phyloP scores from a whole-genome alignment of 2,329 filamentous ascomycete species.

The Byssothecium circinans region DNA sequence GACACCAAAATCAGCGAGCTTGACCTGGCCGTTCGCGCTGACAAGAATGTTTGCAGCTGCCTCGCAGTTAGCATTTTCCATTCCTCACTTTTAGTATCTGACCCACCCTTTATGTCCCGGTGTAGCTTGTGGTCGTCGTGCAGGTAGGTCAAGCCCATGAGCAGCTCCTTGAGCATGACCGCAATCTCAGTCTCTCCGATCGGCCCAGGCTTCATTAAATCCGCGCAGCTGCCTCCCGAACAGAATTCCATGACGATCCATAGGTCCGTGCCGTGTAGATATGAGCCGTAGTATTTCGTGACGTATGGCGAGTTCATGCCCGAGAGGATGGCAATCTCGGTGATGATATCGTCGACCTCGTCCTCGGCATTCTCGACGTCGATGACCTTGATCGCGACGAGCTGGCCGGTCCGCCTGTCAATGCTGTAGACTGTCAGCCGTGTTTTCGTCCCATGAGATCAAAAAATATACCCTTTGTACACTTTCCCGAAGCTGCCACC shows the following conservation, averaged over 20 bases:
- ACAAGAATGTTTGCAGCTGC: constrained; percentile 90
- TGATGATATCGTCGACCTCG: constrained; percentile 98
- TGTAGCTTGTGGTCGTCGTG: constrained; percentile 96
- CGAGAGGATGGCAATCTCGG: constrained; percentile 96
- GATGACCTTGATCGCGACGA: constrained; percentile 97
- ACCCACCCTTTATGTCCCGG: constrained; percentile 86
- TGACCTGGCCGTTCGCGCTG: constrained; percentile 89
- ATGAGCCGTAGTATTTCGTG: constrained; percentile 97
- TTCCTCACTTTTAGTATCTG: no score
- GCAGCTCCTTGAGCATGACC: constrained; percentile 87
- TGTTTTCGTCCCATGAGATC: neutral
- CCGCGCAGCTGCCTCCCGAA: constrained; percentile 92
- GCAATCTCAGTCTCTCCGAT: constrained; percentile 96
- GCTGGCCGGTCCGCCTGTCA: constrained; percentile 88
- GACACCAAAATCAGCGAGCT: constrained; percentile 95
- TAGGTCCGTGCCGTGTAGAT: constrained; percentile 90
- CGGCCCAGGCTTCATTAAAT: constrained; percentile 89
- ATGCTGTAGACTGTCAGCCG: constrained; percentile 58
- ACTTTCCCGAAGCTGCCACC: constrained; percentile 98
- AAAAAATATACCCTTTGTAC: constrained; percentile 82
- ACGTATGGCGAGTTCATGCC: constrained; percentile 95
- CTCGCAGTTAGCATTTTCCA: constrained; percentile 9
- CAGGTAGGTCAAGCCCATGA: constrained; percentile 88
- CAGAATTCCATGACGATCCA: constrained; percentile 99
- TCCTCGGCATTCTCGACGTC: constrained; percentile 99